phyloP scores from a whole-genome alignment of 164 flowering plant genomes.

The Liriodendron chinense region DNA sequence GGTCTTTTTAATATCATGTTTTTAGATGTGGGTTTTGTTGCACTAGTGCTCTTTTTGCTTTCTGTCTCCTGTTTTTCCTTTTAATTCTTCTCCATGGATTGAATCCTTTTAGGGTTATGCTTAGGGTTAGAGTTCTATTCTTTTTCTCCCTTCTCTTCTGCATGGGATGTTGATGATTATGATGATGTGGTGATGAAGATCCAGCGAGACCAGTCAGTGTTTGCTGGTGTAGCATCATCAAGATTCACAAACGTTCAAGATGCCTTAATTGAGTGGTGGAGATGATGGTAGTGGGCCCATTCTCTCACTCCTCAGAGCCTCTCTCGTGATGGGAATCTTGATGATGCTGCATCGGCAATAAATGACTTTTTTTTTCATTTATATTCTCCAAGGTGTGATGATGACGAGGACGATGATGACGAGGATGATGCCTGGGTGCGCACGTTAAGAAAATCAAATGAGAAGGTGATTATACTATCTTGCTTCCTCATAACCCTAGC shows the following conservation, averaged over 20 bases:
- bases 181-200: slow-evolving; percentile 1
- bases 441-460: background rate
- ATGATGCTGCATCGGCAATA: slow-evolving; percentile 67
- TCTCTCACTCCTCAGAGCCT: slow-evolving; percentile 8
- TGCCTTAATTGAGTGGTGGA: slow-evolving; percentile 3
- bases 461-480: background rate
- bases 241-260: slow-evolving; percentile 51
- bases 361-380: slow-evolving; percentile 25
- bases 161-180: slow-evolving; percentile 18
- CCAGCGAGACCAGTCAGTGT: slow-evolving; percentile 38
- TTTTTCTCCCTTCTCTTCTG: slow-evolving; percentile 5
- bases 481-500: background rate
- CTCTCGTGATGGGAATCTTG: slow-evolving; percentile 46
- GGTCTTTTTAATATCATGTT: slow-evolving; percentile 17
- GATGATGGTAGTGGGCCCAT: slow-evolving; percentile 6
- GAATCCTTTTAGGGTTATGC: slow-evolving; percentile 11
- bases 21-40: slow-evolving; percentile 9
- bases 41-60: slow-evolving; percentile 11
- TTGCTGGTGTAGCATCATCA: slow-evolving; percentile 55
- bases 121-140: slow-evolving; percentile 24
- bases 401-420: background rate
- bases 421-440: background rate
- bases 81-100: background rate
- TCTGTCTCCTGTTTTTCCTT: slow-evolving; percentile 3
- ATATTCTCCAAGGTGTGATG: background rate